Conservation (phyloP, 1,139 yeast genomes). For the Pichia sp. region DNA sequence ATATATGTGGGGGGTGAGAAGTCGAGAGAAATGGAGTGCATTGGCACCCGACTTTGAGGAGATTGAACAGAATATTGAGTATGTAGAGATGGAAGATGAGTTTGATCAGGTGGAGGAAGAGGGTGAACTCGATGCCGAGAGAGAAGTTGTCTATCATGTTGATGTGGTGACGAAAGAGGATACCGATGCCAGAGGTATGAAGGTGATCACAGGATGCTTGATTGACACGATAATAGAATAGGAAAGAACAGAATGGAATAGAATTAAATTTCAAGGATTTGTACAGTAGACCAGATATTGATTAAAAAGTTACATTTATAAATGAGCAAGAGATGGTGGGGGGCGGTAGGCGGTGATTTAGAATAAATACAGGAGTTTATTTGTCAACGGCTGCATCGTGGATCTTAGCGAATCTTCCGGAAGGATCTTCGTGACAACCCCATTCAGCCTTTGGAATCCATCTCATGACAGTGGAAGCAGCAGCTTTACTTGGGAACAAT, state of each 20-base stretch:
- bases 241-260: too few relatives aligned
- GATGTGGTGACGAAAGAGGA: constrained; percentile 61
- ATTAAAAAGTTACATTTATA: too few relatives aligned
- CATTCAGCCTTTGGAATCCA: constrained; percentile 99
- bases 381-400: constrained; percentile 57
- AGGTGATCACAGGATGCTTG: constrained; percentile 32
- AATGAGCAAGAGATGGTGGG: too few relatives aligned
- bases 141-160: constrained; percentile 30
- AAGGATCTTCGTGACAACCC: constrained; percentile 99
- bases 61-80: constrained; percentile 85
- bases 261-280: too few relatives aligned
- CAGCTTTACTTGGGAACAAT: constrained; percentile 81
- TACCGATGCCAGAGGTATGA: constrained; percentile 65
- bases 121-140: constrained; percentile 57
- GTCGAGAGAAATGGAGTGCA: constrained; percentile 95
- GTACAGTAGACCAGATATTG: too few relatives aligned
- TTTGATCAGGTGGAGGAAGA: constrained; percentile 70
- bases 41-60: constrained; percentile 96
- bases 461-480: constrained; percentile 96
- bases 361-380: too few relatives aligned
- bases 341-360: too few relatives aligned
- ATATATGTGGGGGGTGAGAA: constrained; percentile 74
- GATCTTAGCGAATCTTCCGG: constrained; percentile 91
- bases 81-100: constrained; percentile 86
- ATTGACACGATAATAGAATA: constrained; percentile 32